phyloP scores from a whole-genome alignment of 176 grass and related monocot genomes.

The Triticum aestivum region IWGSC_CS_RefSeq_v2.1 NC_057800.1:719704069-719704568 shows the following conservation, averaged over 20 bases:
- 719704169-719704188: background rate
- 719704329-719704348: conserved; percentile 33
- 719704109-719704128: too few relatives aligned
- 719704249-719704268: conserved; percentile 66
- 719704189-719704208: background rate
- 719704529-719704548: too few relatives aligned
- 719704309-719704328: conserved; percentile 45
- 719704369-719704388: conserved; percentile 39
- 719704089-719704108: too few relatives aligned
- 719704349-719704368: conserved; percentile 58
- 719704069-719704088: too few relatives aligned
- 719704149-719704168: conserved; percentile 3
- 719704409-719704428: conserved; percentile 60
- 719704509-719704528: too few relatives aligned
- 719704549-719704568: too few relatives aligned
- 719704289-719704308: conserved; percentile 58
- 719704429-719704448: conserved; percentile 53
- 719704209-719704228: conserved; percentile 30
- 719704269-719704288: conserved; percentile 56
- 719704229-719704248: conserved; percentile 33
- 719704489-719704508: too few relatives aligned
- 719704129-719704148: too few relatives aligned
- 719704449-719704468: conserved; percentile 45
- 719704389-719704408: conserved; percentile 61
- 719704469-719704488: background rate